Conservation (phyloP, 2,329 filamentous ascomycete species). For the Monascus ruber region DNA sequence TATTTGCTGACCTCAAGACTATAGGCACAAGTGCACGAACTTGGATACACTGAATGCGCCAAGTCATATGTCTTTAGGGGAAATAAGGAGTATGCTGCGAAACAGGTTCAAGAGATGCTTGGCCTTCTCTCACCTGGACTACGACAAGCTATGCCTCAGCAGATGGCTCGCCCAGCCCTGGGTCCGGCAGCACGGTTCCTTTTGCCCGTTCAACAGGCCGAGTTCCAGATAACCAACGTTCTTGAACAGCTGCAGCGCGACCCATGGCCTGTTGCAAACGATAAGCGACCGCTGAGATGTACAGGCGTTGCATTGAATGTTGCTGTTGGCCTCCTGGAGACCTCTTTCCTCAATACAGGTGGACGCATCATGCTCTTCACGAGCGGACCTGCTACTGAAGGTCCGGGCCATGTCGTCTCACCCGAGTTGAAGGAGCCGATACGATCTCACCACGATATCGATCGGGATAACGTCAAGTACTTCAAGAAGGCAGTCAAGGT, state of each 20-base stretch:
- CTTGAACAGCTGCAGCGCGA: conserved; percentile 93
- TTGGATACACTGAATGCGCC: conserved; percentile 93
- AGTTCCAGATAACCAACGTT: conserved; percentile 93
- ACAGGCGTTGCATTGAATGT: conserved; percentile 95
- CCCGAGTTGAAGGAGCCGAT: conserved; percentile 94
- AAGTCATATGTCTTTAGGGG: conserved; percentile 98
- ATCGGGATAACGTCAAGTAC: conserved; percentile 97
- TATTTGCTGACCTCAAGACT: conserved; percentile 5
- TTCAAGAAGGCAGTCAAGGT: conserved; percentile 98
- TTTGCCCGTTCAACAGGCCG: conserved; percentile 85
- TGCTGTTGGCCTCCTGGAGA: conserved; percentile 82
- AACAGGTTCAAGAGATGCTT: conserved; percentile 99
- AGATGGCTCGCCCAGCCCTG: conserved; percentile 62
- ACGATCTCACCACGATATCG: conserved; percentile 95
- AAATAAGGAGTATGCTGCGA: conserved; percentile 94
- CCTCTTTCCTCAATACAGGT: conserved; percentile 89
- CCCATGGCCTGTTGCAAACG: conserved; percentile 92
- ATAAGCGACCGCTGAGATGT: conserved; percentile 80
- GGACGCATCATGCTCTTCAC: conserved; percentile 96
- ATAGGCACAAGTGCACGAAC: conserved; percentile 88
- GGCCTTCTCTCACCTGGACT: conserved; percentile 63
- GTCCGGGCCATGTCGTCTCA: conserved; percentile 91
- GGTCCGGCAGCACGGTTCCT: conserved; percentile 83
- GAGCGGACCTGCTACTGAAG: conserved; percentile 88
- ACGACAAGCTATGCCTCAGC: conserved; percentile 60